These are phyloP conservation scores for Malus asiatica DNA, from an alignment of 306 rosid genomes.

Conservation along the genomic window DNA sequence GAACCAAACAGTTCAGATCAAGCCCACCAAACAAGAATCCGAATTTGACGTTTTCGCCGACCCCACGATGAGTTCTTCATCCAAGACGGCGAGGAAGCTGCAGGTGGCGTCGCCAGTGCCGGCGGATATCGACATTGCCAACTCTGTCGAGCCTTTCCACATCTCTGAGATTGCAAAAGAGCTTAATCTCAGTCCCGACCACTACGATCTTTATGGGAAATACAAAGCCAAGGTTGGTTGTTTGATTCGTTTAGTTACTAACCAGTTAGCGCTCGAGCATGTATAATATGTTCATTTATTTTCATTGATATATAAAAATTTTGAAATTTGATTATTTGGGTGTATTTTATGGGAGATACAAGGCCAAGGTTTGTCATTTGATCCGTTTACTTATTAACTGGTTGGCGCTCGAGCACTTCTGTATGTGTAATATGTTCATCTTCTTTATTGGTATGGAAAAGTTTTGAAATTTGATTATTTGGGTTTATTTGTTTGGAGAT, in stretches of 20 bases:
- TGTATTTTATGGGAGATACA: slow-evolving; percentile 52
- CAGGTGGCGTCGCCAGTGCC: slow-evolving; percentile 88
- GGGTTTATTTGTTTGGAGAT: slow-evolving; percentile 44
- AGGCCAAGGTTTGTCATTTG: slow-evolving; percentile 53
- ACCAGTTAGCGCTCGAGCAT: not conserved
- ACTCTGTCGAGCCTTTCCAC: slow-evolving; percentile 75
- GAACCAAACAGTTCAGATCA: not conserved
- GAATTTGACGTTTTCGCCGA: not conserved
- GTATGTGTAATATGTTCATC: not conserved
- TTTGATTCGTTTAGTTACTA: not conserved
- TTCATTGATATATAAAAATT: not conserved
- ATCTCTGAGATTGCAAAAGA: slow-evolving; percentile 67
- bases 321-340: not conserved
- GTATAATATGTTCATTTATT: not conserved
- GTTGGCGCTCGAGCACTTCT: not conserved
- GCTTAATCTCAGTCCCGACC: slow-evolving; percentile 61
- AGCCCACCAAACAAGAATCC: not conserved
- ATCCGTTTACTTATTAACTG: not conserved
- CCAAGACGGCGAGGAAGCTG: slow-evolving; percentile 53
- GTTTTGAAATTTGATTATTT: not conserved
- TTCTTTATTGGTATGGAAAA: not conserved
- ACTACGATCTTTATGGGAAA: slow-evolving; percentile 90
- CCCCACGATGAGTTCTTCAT: slow-evolving; percentile 46
- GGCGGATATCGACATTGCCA: slow-evolving; percentile 84
- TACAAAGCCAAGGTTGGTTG: slow-evolving; percentile 75